Conservation (phyloP, 1,284 basidiomycete genomes). For the Phlebopus sp. region DNA sequence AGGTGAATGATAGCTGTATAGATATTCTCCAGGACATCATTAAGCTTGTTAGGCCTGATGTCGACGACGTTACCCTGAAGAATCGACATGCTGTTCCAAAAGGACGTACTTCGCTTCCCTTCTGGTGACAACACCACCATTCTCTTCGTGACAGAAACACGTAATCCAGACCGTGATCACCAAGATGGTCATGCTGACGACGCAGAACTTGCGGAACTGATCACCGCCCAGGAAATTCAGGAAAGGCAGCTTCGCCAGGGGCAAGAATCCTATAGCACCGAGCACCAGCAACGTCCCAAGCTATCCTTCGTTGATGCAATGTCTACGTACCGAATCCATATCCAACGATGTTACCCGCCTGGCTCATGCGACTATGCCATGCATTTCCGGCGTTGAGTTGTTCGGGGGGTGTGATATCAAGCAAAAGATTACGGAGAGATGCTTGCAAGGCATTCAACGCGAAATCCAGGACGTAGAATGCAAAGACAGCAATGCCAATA, state of each 20-base stretch:
- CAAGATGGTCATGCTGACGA: slow-evolving; percentile 81
- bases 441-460: slow-evolving; percentile 94
- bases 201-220: slow-evolving; percentile 95
- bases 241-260: slow-evolving; percentile 73
- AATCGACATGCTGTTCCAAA: neutral
- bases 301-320: neutral
- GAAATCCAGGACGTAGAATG: slow-evolving; percentile 94
- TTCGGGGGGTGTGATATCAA: slow-evolving; percentile 84
- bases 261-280: slow-evolving; percentile 67
- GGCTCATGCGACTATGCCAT: slow-evolving; percentile 96
- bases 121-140: slow-evolving; percentile 51
- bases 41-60: slow-evolving; percentile 40
- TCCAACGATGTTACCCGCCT: slow-evolving; percentile 92
- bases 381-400: slow-evolving; percentile 93
- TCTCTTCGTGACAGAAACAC: slow-evolving; percentile 78
- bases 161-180: slow-evolving; percentile 84
- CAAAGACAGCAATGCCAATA: slow-evolving; percentile 84
- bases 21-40: slow-evolving; percentile 76
- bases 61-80: slow-evolving; percentile 9
- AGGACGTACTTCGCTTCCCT: slow-evolving; percentile 42
- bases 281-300: neutral
- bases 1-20: slow-evolving; percentile 69
- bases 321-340: slow-evolving; percentile 74
- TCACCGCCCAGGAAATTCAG: slow-evolving; percentile 83
- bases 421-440: slow-evolving; percentile 84